Base-by-base conservation (phyloP, 2,329 filamentous ascomycete species). In the Paecilomyces sp. region DNA sequence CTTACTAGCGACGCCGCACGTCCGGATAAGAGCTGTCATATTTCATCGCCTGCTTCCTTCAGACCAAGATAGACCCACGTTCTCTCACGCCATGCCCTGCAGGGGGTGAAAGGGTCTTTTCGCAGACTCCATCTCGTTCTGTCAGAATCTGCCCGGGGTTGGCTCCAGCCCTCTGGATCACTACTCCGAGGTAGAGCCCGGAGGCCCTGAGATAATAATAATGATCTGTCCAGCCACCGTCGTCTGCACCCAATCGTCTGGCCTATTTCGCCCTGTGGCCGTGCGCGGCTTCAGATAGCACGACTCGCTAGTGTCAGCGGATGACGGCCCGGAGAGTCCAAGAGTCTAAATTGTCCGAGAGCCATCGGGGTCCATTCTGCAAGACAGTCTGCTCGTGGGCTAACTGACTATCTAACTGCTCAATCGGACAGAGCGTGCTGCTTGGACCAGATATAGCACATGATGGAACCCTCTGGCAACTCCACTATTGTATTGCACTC, bases 1-100 rank as follows among this genome's bases (percentile, higher is more conserved):
- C n/a, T 30, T 24, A 30, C 51, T 30, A 12, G 18, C 25, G 22
- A 53, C 51, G 28, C 51, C 51, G 18, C 51, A 22, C 51, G 18
- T 6, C 51, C n/a, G 22, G 51, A 53, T 53, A 47, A 50, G 60
- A 62, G 60, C 58, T 62, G 54, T 62, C 60, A 62, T 60, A 62
- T 62, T 62, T 33, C 55, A 22, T 56, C 13, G 36, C 54, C 25
- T 33, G 31, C 31, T 33, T 12, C 31, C 31, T 30, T 18, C 54
- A 31, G 54, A 55, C 36, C 36, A 47, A 47, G 36, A 47, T 47
- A 47, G 36, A 47, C 51, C 51, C 51, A 53, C 51, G 51, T 53
- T 53, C 51, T 30, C 51, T 5, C 24, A 53, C 13, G 24, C 51
- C 41, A 47, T 8, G n/a, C 22, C 51, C 51, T 53, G 51, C 51